Percentiles rank a stretch among this genome's conserved stretches.
Conservation (phyloP, 352 stramenopile genomes). For the Phytophthora pluvialis region DNA sequence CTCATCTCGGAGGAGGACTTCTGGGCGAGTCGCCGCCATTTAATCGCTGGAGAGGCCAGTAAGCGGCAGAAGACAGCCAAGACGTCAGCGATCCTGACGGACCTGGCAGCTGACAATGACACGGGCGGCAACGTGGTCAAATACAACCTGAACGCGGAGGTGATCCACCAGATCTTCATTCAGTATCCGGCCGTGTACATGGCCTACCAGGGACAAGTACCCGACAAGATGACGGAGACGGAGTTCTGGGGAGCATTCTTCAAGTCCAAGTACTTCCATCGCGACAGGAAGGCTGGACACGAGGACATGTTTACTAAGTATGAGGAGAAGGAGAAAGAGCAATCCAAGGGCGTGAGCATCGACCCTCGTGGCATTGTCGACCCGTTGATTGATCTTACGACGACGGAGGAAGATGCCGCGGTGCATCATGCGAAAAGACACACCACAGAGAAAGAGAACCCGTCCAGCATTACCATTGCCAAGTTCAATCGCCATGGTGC, state of each 20-base stretch:
- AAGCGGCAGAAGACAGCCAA: slow-evolving; percentile 89
- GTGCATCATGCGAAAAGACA: slow-evolving; percentile 47
- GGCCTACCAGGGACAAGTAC: slow-evolving; percentile 85
- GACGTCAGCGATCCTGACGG: slow-evolving; percentile 84
- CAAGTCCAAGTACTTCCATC: slow-evolving; percentile 91
- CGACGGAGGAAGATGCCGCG: slow-evolving; percentile 68
- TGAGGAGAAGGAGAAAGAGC: slow-evolving; percentile 79
- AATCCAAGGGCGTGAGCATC: slow-evolving; percentile 45
- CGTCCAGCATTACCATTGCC: slow-evolving; percentile 72
- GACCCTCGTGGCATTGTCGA: slow-evolving; percentile 78
- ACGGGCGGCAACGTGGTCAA: slow-evolving; percentile 82
- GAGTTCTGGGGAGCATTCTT: slow-evolving; percentile 91
- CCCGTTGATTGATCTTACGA: slow-evolving; percentile 77
- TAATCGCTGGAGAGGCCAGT: slow-evolving; percentile 83
- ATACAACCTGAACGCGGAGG: slow-evolving; percentile 90
- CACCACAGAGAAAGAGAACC: slow-evolving; percentile 53
- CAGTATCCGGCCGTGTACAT: slow-evolving; percentile 89
- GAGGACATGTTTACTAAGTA: slow-evolving; percentile 90
- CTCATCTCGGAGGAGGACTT: slow-evolving; percentile 89
- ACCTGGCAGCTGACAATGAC: slow-evolving; percentile 78
- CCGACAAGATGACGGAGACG: slow-evolving; percentile 90
- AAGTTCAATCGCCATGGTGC: slow-evolving; percentile 89
- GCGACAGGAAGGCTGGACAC: slow-evolving; percentile 79
- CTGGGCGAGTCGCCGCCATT: slow-evolving; percentile 81
- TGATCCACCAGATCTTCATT: slow-evolving; percentile 92